These are phyloP conservation scores for Termitomyces titanicus DNA, from an alignment of 768 basidiomycete species.

Conservation along the genomic window DNA sequence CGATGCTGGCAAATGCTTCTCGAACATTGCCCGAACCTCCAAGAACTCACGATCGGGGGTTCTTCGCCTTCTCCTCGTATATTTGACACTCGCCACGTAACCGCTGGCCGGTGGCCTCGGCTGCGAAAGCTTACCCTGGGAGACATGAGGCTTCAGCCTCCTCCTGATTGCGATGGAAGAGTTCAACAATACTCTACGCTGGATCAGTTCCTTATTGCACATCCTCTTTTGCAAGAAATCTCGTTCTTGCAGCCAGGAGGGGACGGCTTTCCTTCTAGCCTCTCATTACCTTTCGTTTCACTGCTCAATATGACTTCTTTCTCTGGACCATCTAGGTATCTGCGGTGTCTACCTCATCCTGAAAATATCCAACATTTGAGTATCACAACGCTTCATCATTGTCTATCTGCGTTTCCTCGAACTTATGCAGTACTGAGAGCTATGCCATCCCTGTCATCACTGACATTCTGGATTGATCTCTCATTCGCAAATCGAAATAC, in stretches of 20 bases:
- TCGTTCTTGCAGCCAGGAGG: constrained; percentile 29
- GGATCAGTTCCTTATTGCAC: constrained; percentile 29
- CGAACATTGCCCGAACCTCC: constrained; percentile 34
- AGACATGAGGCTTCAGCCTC: constrained; percentile 24
- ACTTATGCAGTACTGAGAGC: constrained; percentile 26
- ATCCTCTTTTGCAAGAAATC: constrained; percentile 26
- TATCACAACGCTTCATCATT: constrained; percentile 31
- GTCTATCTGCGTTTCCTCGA: constrained; percentile 27
- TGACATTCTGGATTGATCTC: constrained; percentile 34
- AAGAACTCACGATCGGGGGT: constrained; percentile 32
- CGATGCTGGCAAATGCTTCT: constrained; percentile 38
- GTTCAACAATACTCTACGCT: constrained; percentile 23
- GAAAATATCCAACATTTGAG: constrained; percentile 24
- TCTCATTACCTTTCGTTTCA: constrained; percentile 20
- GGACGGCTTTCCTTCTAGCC: constrained; percentile 22
- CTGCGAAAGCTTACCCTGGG: constrained; percentile 30
- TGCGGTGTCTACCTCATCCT: constrained; percentile 26
- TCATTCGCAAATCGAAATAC: constrained; percentile 23
- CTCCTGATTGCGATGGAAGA: constrained; percentile 19
- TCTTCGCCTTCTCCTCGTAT: constrained; percentile 34
- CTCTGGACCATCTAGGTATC: constrained; percentile 27
- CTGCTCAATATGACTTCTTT: constrained; percentile 28
- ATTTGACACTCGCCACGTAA: constrained; percentile 34
- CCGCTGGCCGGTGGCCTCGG: constrained; percentile 33
- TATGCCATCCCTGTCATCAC: constrained; percentile 23